A percentile compares a stretch with the other conserved stretches of the same genome.
These are phyloP conservation scores for Pythium angustatum DNA, from an alignment of 352 stramenopile genomes.

Conservation along the genomic window DNA sequence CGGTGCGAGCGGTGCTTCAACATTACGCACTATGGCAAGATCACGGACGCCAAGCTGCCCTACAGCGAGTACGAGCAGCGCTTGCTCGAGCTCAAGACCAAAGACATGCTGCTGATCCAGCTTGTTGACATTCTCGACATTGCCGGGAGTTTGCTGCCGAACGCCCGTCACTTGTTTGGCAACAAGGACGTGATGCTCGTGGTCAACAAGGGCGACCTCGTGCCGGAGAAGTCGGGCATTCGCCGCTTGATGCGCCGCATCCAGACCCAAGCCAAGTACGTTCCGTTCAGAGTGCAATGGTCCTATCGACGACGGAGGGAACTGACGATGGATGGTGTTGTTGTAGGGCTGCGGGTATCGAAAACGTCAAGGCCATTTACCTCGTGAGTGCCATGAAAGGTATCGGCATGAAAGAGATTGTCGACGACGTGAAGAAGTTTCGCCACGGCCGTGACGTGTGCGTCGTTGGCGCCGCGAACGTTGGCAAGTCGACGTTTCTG, in stretches of 20 bases:
- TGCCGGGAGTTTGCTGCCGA: conserved; percentile 83
- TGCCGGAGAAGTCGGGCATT: conserved; percentile 82
- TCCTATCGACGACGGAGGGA: not conserved
- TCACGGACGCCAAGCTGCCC: conserved; percentile 79
- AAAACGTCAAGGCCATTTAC: conserved; percentile 81
- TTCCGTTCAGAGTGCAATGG: no score
- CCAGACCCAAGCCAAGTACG: conserved; percentile 71
- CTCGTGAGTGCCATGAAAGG: conserved; percentile 85
- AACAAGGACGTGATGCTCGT: conserved; percentile 90
- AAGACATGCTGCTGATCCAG: conserved; percentile 91
- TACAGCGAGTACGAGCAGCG: conserved; percentile 89
- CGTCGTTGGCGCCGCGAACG: conserved; percentile 91
- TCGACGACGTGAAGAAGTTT: conserved; percentile 77
- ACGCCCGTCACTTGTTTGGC: conserved; percentile 84
- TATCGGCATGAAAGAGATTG: conserved; percentile 86
- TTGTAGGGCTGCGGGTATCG: conserved; percentile 53
- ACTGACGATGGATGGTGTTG: not conserved
- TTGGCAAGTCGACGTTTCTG: conserved; percentile 92
- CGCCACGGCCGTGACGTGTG: conserved; percentile 85
- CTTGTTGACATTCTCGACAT: conserved; percentile 93
- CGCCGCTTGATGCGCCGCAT: conserved; percentile 81
- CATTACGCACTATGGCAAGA: conserved; percentile 87
- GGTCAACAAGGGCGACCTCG: conserved; percentile 91
- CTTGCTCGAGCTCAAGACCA: conserved; percentile 78
- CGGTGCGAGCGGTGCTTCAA: conserved; percentile 88